phyloP scores from a whole-genome alignment of 352 stramenopile species.

The Pythium guiyangense region DNA sequence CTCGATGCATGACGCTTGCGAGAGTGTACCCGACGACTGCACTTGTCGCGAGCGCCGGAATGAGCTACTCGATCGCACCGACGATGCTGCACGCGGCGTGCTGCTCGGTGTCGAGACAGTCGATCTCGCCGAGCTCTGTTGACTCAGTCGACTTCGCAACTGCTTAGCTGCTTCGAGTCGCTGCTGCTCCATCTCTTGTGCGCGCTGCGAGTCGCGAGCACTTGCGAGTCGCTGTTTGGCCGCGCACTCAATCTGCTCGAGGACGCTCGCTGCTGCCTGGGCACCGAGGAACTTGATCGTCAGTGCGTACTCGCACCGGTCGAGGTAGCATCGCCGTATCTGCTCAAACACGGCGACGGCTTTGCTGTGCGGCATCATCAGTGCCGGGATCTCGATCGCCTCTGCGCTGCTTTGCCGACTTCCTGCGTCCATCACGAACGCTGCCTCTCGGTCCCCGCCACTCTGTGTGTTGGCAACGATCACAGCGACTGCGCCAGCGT shows the following conservation, averaged over 20 bases:
- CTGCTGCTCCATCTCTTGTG: constrained; percentile 35
- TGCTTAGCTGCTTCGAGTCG: constrained; percentile 44
- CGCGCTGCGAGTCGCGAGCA: constrained; percentile 17
- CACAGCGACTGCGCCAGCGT: constrained; percentile 58
- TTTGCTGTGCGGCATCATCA: constrained; percentile 54
- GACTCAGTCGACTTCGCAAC: constrained; percentile 46
- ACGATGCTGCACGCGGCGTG: constrained; percentile 2
- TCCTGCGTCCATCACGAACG: constrained; percentile 74
- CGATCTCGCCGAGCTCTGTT: constrained; percentile 4
- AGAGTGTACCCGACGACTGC: background rate
- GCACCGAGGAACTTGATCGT: constrained; percentile 59
- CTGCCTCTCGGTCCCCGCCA: constrained; percentile 19
- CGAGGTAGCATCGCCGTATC: constrained; percentile 41
- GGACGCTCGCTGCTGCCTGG: constrained; percentile 39
- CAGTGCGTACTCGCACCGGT: constrained; percentile 29
- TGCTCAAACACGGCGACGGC: constrained; percentile 47
- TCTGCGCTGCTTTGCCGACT: constrained; percentile 15
- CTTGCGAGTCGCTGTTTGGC: constrained; percentile 19
- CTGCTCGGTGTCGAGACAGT: constrained; percentile 7
- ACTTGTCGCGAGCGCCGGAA: background rate
- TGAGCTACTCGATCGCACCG: background rate
- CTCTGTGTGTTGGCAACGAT: constrained; percentile 52
- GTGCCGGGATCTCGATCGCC: constrained; percentile 40
- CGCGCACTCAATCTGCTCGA: constrained; percentile 41
- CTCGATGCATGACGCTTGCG: background rate